Evolutionary conservation across 768 basidiomycete species (phyloP).

Genomic region (Leucosporidium scottii): DNA sequence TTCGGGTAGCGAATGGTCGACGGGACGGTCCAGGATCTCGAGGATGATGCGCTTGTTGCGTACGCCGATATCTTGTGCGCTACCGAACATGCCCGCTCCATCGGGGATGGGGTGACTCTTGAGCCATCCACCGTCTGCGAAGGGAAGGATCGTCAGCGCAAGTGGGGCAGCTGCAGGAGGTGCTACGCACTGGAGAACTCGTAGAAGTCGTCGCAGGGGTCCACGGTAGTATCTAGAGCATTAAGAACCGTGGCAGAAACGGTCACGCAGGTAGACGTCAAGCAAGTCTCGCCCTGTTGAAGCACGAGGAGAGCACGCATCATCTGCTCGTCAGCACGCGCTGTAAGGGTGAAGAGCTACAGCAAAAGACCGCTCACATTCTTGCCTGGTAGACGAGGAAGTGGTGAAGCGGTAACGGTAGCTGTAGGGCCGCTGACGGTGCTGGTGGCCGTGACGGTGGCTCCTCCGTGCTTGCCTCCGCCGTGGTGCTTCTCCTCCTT

Average conservation of each 20-base stretch:
- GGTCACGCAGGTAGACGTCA: conserved; percentile 69
- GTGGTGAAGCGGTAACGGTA: conserved; percentile 47
- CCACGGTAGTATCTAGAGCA: conserved; percentile 67
- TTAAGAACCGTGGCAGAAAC: conserved; percentile 75
- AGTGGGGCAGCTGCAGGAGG: background rate
- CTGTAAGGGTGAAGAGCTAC: background rate
- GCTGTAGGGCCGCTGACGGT: conserved; percentile 34
- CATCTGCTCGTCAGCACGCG: background rate
- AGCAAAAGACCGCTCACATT: conserved; percentile 18
- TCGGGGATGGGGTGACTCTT: conserved; percentile 74
- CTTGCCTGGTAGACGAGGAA: conserved; percentile 37
- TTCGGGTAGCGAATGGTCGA: conserved; percentile 39
- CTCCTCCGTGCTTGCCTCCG: background rate
- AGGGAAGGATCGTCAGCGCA: conserved; percentile 15
- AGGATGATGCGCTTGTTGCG: conserved; percentile 56
- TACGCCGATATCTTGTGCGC: conserved; percentile 25
- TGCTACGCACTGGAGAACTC: conserved; percentile 72
- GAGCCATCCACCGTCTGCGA: conserved; percentile 79
- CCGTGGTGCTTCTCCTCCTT: background rate
- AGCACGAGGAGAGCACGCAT: no score
- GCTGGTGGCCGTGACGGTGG: conserved; percentile 37
- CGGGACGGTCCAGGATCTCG: conserved; percentile 57
- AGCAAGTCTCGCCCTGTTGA: conserved; percentile 55
- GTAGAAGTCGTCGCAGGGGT: conserved; percentile 95
- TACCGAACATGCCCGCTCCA: conserved; percentile 53